Evolutionary conservation across 208 protist genomes (phyloP), one percentile per base, ranked within the genome.

Genomic region (Tritrichomonas musculus): DNA sequence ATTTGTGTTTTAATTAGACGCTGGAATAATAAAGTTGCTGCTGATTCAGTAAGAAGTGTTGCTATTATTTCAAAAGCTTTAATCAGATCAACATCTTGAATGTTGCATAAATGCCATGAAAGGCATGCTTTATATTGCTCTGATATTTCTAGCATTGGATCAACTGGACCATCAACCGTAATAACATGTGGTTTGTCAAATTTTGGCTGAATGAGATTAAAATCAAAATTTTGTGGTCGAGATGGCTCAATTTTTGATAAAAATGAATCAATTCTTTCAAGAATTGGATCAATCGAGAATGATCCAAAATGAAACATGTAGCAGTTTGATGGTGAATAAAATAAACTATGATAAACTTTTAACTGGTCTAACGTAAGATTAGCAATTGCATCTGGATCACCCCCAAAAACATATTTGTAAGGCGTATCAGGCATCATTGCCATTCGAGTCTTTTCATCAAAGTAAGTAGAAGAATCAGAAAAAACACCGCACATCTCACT

Each of bases 401-500:
- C 94, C 9, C 93, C 94, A 33, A 94, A 95, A 84, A 95, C 92
- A n/a, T 92, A 93, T 47, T 92, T 44, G 49, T 95, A 93, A 30
- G 95, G 66, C 14, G 93, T 94, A 44, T 95, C 93, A 0, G 94
- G 69, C 50, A 96, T 95, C 33, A 94, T 41, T 75, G 33, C 25
- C 4, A n/a, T 30, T 49, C 92, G 20, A 49, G 44, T 36, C 20
- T 80, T 77, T 88, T 84, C 69, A 88, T 53, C 41, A 93, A 33
- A 20, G 30, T 30, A 72, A 66, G 80, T 33, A 92, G 75, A 11
- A 55, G 4, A 94, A 77, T 47, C 75, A 65, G 77, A 93, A 84
- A 92, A 94, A 94, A 17, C 66, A 50, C 95, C 94, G 55, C 93
- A 92, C 95, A 96, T 96, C 93, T 96, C 95, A 84, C 94, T 95